phyloP scores from a whole-genome alignment of 2,329 filamentous ascomycete genomes.

The Cryphonectria naterciae region DNA sequence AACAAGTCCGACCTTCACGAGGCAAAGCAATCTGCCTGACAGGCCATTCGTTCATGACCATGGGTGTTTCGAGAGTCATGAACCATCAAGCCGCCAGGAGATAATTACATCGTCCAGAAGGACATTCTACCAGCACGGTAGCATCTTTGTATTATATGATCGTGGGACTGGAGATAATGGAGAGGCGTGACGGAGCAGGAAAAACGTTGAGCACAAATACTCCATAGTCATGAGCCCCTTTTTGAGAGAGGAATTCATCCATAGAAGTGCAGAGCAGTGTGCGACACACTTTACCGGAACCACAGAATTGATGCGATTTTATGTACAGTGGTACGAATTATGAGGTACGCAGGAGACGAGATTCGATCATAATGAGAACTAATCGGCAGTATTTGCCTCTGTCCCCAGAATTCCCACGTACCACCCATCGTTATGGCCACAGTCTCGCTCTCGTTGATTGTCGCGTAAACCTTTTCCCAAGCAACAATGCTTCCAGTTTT shows the following conservation, averaged over 20 bases:
- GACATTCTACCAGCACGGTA: not conserved
- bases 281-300: constrained; percentile 17
- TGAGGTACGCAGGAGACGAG: constrained; percentile 26
- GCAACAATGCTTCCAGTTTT: not conserved
- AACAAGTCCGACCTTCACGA: not conserved
- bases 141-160: not conserved
- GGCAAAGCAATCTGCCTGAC: not conserved
- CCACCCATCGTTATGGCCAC: not conserved
- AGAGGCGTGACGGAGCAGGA: not conserved
- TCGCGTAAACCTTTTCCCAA: not conserved
- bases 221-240: not conserved
- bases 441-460: not conserved
- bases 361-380: constrained; percentile 20
- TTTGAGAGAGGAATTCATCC: constrained; percentile 17
- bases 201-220: not conserved
- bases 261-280: constrained; percentile 18
- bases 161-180: not conserved
- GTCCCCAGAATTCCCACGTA: not conserved
- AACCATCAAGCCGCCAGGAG: not conserved
- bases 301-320: constrained; percentile 33
- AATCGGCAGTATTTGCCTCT: not conserved
- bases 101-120: not conserved
- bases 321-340: constrained; percentile 41
- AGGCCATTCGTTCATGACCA: not conserved
- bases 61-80: not conserved